Percentiles rank a stretch among this genome's conserved stretches.
Conservation (phyloP, 345 rosid species). For the Hibiscus tridactylites region DNA sequence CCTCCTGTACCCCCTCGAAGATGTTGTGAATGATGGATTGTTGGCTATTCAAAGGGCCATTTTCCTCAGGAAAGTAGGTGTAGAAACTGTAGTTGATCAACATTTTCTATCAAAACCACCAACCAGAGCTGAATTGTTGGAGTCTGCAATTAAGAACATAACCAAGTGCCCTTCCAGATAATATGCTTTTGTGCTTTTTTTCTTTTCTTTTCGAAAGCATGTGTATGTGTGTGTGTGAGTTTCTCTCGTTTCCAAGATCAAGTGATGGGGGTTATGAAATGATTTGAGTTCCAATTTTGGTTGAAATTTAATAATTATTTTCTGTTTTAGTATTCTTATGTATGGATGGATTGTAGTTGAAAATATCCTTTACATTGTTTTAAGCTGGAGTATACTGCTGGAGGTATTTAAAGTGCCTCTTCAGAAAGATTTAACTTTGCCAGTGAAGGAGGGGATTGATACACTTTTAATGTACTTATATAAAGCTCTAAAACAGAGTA, state of each 20-base stretch:
- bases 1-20: slow-evolving; percentile 90
- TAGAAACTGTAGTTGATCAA: slow-evolving; percentile 74
- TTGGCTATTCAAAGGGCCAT: slow-evolving; percentile 89
- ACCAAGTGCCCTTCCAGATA: slow-evolving; percentile 44
- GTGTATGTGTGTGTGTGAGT: not conserved
- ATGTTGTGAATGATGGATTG: slow-evolving; percentile 90
- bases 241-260: not conserved
- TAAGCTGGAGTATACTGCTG: slow-evolving; percentile 8
- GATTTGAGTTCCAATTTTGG: not conserved
- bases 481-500: slow-evolving; percentile 52
- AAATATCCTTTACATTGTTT: not conserved
- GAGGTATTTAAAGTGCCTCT: slow-evolving; percentile 87
- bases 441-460: slow-evolving; percentile 90
- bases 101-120: slow-evolving; percentile 73
- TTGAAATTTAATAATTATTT: not conserved
- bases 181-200: not conserved
- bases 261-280: not conserved
- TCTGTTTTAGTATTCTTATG: not conserved
- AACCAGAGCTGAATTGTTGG: slow-evolving; percentile 67
- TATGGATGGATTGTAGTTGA: slow-evolving; percentile 3
- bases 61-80: slow-evolving; percentile 90
- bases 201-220: not conserved
- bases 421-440: slow-evolving; percentile 44
- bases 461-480: slow-evolving; percentile 92
- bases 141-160: slow-evolving; percentile 68